These are phyloP conservation scores for Coleophoma cylindrospora DNA, from an alignment of 2,329 filamentous ascomycete species.

Conservation along the genomic window DNA sequence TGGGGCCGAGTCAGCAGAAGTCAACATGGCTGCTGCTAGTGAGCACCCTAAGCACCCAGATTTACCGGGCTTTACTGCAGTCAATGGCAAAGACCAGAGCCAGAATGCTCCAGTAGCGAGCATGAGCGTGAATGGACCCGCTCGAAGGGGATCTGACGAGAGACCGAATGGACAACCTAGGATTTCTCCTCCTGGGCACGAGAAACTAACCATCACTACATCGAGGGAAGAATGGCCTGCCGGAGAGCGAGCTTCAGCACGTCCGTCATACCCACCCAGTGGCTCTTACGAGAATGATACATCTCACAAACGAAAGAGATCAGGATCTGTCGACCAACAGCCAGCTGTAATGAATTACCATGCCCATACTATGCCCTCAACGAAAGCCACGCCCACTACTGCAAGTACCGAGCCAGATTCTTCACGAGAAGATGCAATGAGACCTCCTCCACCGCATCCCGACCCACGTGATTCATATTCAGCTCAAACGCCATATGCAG, in stretches of 20 bases:
- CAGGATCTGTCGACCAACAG: conserved; percentile 49
- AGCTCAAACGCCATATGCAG: conserved; percentile 18
- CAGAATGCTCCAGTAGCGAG: conserved; percentile 4
- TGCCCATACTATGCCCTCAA: conserved; percentile 26
- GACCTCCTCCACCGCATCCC: conserved; percentile 32
- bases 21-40: conserved; percentile 11
- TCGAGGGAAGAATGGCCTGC: conserved; percentile 25
- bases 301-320: conserved; percentile 65
- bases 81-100: conserved; percentile 24
- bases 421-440: conserved; percentile 41
- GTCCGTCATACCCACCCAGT: conserved; percentile 15
- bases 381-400: conserved; percentile 26
- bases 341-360: conserved; percentile 30
- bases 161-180: conserved; percentile 23
- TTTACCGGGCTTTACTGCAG: conserved; percentile 27
- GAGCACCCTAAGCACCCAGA: conserved; percentile 2
- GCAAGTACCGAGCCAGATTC: conserved; percentile 27
- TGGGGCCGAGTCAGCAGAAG: neutral
- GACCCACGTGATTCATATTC: conserved; percentile 25
- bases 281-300: conserved; percentile 28
- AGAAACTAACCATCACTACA: conserved; percentile 25
- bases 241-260: conserved; percentile 17
- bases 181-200: conserved; percentile 24
- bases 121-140: conserved; percentile 12
- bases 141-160: conserved; percentile 24